Evolutionary conservation across 441 rosid genomes (phyloP).

Genomic region (Jatropha podagrica): DNA sequence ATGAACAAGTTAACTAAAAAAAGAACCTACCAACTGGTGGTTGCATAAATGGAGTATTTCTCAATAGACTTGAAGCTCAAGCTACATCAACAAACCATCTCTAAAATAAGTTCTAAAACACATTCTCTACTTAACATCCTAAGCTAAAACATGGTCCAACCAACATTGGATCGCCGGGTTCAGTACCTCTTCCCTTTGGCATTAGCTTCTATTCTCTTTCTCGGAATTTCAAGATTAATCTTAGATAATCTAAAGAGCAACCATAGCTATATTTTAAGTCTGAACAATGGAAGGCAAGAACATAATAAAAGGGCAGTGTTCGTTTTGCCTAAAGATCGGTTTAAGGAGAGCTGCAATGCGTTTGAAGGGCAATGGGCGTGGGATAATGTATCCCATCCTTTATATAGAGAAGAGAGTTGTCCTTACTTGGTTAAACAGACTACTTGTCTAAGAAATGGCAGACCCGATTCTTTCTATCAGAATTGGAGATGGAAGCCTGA

Average conservation of each 20-base stretch:
- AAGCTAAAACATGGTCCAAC: slow-evolving; percentile 34
- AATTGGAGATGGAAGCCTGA: slow-evolving; percentile 77
- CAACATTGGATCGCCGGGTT: slow-evolving; percentile 35
- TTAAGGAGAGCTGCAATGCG: slow-evolving; percentile 63
- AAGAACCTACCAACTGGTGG: slow-evolving; percentile 47
- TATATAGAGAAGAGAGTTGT: slow-evolving; percentile 71
- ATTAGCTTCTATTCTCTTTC: slow-evolving; percentile 49
- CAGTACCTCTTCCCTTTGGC: slow-evolving; percentile 58
- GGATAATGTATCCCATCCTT: slow-evolving; percentile 74
- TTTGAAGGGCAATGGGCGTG: slow-evolving; percentile 84
- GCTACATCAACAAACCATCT: slow-evolving; percentile 17
- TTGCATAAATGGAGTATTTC: slow-evolving; percentile 25
- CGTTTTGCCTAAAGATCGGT: slow-evolving; percentile 50
- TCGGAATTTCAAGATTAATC: slow-evolving; percentile 51
- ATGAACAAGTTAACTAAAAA: background rate
- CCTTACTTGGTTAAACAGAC: slow-evolving; percentile 92
- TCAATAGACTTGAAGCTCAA: slow-evolving; percentile 42
- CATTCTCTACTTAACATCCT: slow-evolving; percentile 1
- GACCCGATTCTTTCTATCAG: slow-evolving; percentile 78
- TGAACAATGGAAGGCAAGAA: slow-evolving; percentile 28
- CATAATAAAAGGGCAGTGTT: slow-evolving; percentile 35
- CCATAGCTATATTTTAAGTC: slow-evolving; percentile 34
- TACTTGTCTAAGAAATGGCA: slow-evolving; percentile 70
- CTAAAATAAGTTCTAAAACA: slow-evolving; percentile 13
- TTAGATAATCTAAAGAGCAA: slow-evolving; percentile 57